phyloP scores from a whole-genome alignment of 352 stramenopile genomes.

The Phytophthora sp. region DNA sequence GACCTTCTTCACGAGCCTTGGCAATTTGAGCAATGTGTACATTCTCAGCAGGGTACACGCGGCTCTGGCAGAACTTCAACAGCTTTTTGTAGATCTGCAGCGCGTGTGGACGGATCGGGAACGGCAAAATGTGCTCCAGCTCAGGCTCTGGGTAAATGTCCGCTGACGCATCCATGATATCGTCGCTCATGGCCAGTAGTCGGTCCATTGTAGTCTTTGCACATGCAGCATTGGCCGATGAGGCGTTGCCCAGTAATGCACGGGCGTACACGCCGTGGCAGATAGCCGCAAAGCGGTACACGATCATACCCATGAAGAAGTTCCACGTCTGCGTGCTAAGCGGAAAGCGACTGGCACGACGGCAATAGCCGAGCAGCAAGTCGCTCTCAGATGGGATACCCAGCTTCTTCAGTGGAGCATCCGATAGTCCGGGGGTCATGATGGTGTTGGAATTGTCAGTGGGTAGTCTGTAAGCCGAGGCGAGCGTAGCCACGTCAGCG shows the following conservation, averaged over 20 bases:
- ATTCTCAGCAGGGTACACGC: constrained; percentile 92
- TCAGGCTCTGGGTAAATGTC: constrained; percentile 58
- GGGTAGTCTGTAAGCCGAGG: constrained; percentile 60
- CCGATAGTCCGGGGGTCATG: constrained; percentile 59
- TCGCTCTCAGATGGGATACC: constrained; percentile 72
- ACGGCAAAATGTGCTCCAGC: constrained; percentile 64
- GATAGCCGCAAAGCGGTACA: constrained; percentile 84
- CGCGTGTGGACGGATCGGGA: constrained; percentile 81
- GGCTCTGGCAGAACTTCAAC: constrained; percentile 86
- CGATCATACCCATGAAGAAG: constrained; percentile 75
- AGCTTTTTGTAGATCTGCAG: constrained; percentile 85
- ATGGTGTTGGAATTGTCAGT: constrained; percentile 47
- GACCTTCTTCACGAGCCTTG: constrained; percentile 52
- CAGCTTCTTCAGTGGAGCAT: constrained; percentile 52
- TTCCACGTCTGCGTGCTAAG: constrained; percentile 63
- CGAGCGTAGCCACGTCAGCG: constrained; percentile 76
- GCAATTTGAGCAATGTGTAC: constrained; percentile 83
- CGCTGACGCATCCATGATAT: constrained; percentile 41
- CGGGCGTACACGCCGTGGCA: constrained; percentile 83
- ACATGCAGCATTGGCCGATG: constrained; percentile 70
- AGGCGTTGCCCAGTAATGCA: constrained; percentile 78
- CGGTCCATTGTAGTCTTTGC: constrained; percentile 75
- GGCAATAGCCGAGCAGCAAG: constrained; percentile 65
- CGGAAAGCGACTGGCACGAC: constrained; percentile 58
- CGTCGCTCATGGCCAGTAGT: constrained; percentile 53